Percentiles rank a stretch among this genome's conserved stretches.
Conservation (phyloP, 108 stramenopile genomes). For the Skeletonema costatum region DNA sequence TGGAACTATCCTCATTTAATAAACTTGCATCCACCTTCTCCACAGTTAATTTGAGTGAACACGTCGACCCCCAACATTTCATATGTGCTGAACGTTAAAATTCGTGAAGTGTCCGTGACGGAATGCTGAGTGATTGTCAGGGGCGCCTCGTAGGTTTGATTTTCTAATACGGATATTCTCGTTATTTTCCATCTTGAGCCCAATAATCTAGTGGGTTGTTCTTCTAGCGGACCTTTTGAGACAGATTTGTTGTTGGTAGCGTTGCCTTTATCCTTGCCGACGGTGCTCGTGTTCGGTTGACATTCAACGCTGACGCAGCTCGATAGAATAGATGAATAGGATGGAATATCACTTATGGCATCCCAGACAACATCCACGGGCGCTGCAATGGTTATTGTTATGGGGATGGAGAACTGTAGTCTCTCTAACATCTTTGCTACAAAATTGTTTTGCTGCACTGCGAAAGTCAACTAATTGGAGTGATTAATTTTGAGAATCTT, state of each 20-base stretch:
- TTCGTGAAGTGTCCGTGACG: neutral
- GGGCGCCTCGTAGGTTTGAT: neutral
- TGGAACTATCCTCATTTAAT: neutral
- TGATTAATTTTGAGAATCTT: too few species aligned
- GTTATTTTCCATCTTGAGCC: constrained; percentile 8
- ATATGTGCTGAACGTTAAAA: neutral
- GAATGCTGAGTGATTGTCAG: neutral
- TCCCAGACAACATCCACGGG: neutral
- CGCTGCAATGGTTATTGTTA: neutral
- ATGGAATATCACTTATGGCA: neutral
- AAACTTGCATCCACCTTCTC: neutral
- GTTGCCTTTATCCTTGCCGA: neutral
- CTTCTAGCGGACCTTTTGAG: neutral
- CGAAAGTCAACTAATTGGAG: too few species aligned
- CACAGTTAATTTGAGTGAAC: neutral
- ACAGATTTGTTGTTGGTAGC: neutral
- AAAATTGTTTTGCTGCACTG: neutral
- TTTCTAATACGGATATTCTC: constrained; percentile 4
- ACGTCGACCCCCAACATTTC: constrained; percentile 9
- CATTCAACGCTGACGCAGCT: neutral
- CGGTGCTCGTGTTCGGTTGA: neutral
- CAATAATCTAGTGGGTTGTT: neutral
- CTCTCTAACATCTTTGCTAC: neutral
- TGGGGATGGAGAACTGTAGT: constrained; percentile 2
- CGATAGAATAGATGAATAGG: neutral